Evolutionary conservation across 139 green algal species (phyloP), one percentile per base, ranked within the genome.

Genomic region (Asterochloris erici): DNA sequence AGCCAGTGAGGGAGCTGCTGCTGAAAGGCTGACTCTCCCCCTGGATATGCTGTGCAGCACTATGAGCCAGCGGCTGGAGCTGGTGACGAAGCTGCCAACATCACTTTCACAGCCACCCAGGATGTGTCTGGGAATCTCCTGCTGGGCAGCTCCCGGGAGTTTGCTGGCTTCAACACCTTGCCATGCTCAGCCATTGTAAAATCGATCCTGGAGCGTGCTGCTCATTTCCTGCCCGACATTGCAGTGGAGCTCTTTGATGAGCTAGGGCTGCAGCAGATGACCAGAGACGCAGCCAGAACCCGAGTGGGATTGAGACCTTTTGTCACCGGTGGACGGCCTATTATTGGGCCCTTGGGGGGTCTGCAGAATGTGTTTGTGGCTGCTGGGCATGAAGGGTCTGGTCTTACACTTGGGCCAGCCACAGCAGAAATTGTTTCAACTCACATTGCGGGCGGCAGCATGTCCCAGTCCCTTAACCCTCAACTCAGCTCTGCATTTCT

Each of bases 51-150:
- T 26, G 9, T 81, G 79, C 85, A 86, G 74, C 85, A 87, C 74
- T 86, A 84, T 60, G 68, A 64, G 54, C n/a, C 75, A 47, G 1
- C 87, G 28, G 28, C 70, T 19, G 63, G 63, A 23, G 21, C 47
- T 38, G 24, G 62, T 13, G 73, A 75, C 68, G 21, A n/a, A 70
- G 70, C 63, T 16, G 85, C 84, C 0, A 89, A 93, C 84, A 91
- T 96, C 85, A 95, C 89, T 23, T 96, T 96, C 87, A 96, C 93
- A 15, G 92, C 92, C 79, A 94, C 92, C 23, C 91, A 89, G 28
- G 91, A 83, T 78, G 83, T 89, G 29, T 85, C 83, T 28, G 93
- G 93, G 24, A 80, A 60, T 0, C 79, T 96, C 70, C 85, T 96
- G 0, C 70, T 94, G 14, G 91, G 91, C 13, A 92, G 88, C 70